Evolutionary conservation across 2,329 filamentous ascomycete species (phyloP), one percentile per base, ranked within the genome.

Genomic region (Cordyceps cateniannulata): DNA sequence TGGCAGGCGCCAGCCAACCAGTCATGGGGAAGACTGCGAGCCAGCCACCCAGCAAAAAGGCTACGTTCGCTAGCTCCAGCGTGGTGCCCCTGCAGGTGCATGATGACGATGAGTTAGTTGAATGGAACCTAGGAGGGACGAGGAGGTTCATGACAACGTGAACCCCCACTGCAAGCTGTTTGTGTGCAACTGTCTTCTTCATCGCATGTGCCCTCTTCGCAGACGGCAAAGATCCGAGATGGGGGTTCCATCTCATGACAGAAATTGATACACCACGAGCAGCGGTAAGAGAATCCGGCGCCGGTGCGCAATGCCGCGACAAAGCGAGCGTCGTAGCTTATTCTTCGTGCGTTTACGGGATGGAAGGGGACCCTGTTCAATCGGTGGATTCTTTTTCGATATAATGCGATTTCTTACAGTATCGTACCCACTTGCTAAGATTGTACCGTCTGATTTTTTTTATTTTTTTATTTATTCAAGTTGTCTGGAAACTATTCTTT

Each of bases 81-180:
- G 32, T 35, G 32, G 32, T 35, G 32, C 5, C 32, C 32, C 32
- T 35, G 32, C 32, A 35, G 32, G 32, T 56, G 53, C 53, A 56
- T 47, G 53, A 56, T 56, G 53, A 56, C 53, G 53, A 56, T 56
- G 53, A 42, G 18, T 53, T 32, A 42, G 18, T 53, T 32, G 18
- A 42, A n/a, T 3, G 18, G 38, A 16, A 7, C 3, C 16, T 18
- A 42, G 18, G 18, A n/a, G 18, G 38, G 14, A 20, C 3, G 40
- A 45, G 9, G n/a, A 45, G 42, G n/a, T 45, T 45, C 9, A 45
- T 45, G 42, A 45, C 42, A 9, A 3, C 40, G 5, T 42, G 6
- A 42, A 24, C 42, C 42, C n/a, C 18, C 42, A 22, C 18, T 18
- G n/a, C n/a, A n/a, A n/a, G n/a, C n/a, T n/a, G n/a, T n/a, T n/a